A percentile compares a stretch with the other conserved stretches of the same genome.
Conservation (phyloP, 768 basidiomycete species). For the Lactarius evosmus region DNA sequence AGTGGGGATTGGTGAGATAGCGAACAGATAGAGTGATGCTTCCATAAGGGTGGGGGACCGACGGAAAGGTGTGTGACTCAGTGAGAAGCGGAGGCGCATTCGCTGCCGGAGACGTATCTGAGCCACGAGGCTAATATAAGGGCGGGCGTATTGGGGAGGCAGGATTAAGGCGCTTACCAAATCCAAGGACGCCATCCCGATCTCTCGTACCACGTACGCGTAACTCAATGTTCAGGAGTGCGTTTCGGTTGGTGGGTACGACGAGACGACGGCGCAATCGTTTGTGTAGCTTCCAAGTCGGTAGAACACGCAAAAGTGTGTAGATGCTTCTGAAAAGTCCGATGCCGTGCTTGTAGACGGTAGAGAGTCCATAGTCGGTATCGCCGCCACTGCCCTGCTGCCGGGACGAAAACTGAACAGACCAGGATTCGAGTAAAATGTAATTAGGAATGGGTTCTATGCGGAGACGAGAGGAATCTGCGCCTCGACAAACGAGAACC, state of each 20-base stretch:
- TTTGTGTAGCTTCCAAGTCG: slow-evolving; percentile 71
- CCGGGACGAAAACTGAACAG: slow-evolving; percentile 44
- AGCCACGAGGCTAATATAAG: slow-evolving; percentile 27
- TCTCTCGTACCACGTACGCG: slow-evolving; percentile 37
- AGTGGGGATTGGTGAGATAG: slow-evolving; percentile 65
- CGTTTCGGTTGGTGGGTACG: slow-evolving; percentile 37
- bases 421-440: slow-evolving; percentile 74
- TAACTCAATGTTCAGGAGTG: slow-evolving; percentile 48
- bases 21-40: slow-evolving; percentile 57
- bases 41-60: slow-evolving; percentile 67
- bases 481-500: slow-evolving; percentile 63
- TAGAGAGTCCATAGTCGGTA: slow-evolving; percentile 60
- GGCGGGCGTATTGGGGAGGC: slow-evolving; percentile 9
- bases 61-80: slow-evolving; percentile 56
- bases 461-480: slow-evolving; percentile 49
- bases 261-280: slow-evolving; percentile 47
- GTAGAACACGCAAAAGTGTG: slow-evolving; percentile 68
- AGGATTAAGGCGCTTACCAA: slow-evolving; percentile 36
- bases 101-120: slow-evolving; percentile 43
- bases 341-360: slow-evolving; percentile 84
- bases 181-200: slow-evolving; percentile 35
- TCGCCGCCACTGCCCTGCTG: slow-evolving; percentile 23
- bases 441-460: slow-evolving; percentile 66
- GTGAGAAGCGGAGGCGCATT: slow-evolving; percentile 44
- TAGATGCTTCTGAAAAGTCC: slow-evolving; percentile 75